Conservation (phyloP, 768 basidiomycete species). For the Amanita pallidorosea region DNA sequence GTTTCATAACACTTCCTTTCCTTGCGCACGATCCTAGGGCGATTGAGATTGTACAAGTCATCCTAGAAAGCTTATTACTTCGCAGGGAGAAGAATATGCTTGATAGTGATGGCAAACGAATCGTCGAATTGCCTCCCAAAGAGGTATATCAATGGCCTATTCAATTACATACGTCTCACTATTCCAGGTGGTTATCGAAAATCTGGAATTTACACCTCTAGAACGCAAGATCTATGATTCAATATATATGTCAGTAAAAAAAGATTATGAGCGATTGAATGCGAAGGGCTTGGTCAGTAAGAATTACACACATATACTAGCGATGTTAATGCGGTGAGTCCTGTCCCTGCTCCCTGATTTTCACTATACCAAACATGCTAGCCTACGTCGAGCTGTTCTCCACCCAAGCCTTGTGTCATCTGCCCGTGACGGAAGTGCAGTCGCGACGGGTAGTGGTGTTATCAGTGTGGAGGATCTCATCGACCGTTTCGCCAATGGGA, state of each 20-base stretch:
- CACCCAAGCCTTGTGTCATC: conserved; percentile 75
- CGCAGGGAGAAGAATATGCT: conserved; percentile 91
- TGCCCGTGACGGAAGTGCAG: conserved; percentile 32
- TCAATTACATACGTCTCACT: background rate
- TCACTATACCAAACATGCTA: conserved; percentile 16
- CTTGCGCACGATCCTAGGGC: conserved; percentile 85
- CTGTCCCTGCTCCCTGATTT: background rate
- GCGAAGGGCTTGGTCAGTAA: conserved; percentile 69
- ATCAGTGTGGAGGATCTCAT: conserved; percentile 54
- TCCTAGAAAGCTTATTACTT: conserved; percentile 78
- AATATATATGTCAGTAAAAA: conserved; percentile 71
- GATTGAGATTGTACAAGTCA: conserved; percentile 90
- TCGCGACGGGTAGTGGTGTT: conserved; percentile 26
- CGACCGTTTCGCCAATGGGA: conserved; percentile 34
- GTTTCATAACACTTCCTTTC: conserved; percentile 89
- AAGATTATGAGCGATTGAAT: conserved; percentile 68
- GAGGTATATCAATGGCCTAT: conserved; percentile 32
- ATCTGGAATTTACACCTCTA: conserved; percentile 67
- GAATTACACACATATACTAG: conserved; percentile 82
- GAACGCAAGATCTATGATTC: conserved; percentile 88
- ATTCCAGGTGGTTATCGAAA: conserved; percentile 52
- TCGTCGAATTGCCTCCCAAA: conserved; percentile 83
- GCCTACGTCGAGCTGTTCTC: conserved; percentile 83
- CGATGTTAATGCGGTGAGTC: conserved; percentile 89
- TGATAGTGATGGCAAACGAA: conserved; percentile 75